Base-by-base conservation (phyloP, 495 filamentous ascomycete species). In the Xylaria longipes region DNA sequence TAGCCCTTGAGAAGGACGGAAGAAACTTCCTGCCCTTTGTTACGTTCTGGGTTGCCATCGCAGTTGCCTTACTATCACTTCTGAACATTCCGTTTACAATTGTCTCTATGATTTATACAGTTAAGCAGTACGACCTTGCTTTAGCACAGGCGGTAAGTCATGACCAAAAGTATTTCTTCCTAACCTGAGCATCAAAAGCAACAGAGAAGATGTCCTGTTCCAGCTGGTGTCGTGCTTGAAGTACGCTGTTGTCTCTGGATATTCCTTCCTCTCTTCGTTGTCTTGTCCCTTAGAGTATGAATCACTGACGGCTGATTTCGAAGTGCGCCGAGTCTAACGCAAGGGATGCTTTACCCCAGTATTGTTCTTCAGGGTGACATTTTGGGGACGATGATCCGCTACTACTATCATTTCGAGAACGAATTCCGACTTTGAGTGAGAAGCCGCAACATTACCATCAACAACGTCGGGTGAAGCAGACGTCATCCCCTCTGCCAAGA, bases 41-140 rank as follows among this genome's bases (percentile, higher is more conserved):
- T 11, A 74, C 68, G 2, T 74, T 74, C 45, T 71, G 69, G 65
- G 67, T 71, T n/a, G 31, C 56, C 31, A 35, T 33, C 22, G 12
- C 56, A 0, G 31, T 35, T 33, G 56, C 56, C 5, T 25, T 58
- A 8, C 56, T 35, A 7, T 35, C 56, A 7, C 29, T 25, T 1
- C 31, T 33, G 56, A 58, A n/a, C 56, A 33, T 33, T 3, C 27
- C 56, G 11, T 54, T 54, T 8, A 5, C 50, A 4, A 15, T 29
- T 29, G 8, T 54, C 22, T 54, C 50, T 5, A 54, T 54, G 50
- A 11, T 29, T 25, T 54, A 54, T 29, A 54, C 50, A 0, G 14
- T 54, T 15, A 54, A 54, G 5, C 50, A 54, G 50, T 54, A 29
- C 15, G 50, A 29, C 25, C 50, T 54, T 25, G 50, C 50, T 11